Conservation (phyloP, 306 rosid species). For the Glycine latifolia region DNA sequence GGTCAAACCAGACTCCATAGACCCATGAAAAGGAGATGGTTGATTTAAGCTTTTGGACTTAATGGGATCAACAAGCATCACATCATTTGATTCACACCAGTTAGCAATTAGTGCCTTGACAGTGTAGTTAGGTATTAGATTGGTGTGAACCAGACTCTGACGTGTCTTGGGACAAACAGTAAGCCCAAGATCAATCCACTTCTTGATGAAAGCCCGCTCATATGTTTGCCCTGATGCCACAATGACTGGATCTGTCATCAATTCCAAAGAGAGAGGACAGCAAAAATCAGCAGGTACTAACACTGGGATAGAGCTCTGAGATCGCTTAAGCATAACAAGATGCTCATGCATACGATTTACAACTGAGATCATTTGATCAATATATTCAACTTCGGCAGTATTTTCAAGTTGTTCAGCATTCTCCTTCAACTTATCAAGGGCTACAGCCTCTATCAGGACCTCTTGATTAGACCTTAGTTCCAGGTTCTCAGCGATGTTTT, state of each 20-base stretch:
- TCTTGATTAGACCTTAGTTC: slow-evolving; percentile 69
- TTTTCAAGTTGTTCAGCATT: slow-evolving; percentile 72
- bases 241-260: slow-evolving; percentile 96
- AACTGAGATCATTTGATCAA: slow-evolving; percentile 65
- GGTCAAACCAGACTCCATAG: slow-evolving; percentile 52
- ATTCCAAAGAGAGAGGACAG: slow-evolving; percentile 88
- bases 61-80: slow-evolving; percentile 67
- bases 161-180: slow-evolving; percentile 86
- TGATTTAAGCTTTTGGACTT: slow-evolving; percentile 55
- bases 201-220: slow-evolving; percentile 76
- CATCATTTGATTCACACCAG: slow-evolving; percentile 84
- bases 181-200: slow-evolving; percentile 82
- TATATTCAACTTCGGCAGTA: slow-evolving; percentile 66
- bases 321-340: slow-evolving; percentile 60
- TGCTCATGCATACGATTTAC: slow-evolving; percentile 62
- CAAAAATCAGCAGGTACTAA: slow-evolving; percentile 78
- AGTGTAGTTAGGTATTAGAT: slow-evolving; percentile 71
- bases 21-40: slow-evolving; percentile 56
- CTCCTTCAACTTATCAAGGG: slow-evolving; percentile 76
- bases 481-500: slow-evolving; percentile 60
- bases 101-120: slow-evolving; percentile 76
- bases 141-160: slow-evolving; percentile 74
- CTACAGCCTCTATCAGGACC: slow-evolving; percentile 80
- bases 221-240: slow-evolving; percentile 94
- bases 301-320: slow-evolving; percentile 63